These are phyloP conservation scores for Dalbergia cochinchinensis DNA, from an alignment of 306 rosid species.

Conservation along the genomic window DNA sequence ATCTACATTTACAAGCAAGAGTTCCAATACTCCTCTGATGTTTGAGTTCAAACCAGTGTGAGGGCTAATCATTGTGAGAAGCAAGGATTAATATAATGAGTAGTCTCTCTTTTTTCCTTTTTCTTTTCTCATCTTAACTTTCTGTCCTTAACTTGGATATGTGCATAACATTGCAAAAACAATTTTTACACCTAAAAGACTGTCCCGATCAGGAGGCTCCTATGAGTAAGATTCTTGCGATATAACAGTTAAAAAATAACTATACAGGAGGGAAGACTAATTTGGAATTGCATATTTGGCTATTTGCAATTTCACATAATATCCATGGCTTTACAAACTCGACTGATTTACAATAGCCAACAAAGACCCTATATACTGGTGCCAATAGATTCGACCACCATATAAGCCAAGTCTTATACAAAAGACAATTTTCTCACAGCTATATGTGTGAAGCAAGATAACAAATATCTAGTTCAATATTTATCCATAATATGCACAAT, in stretches of 20 bases:
- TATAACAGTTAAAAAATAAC: not conserved
- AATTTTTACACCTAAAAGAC: no score
- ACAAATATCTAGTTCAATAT: conserved; percentile 42
- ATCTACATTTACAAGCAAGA: not conserved
- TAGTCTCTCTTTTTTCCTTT: no score
- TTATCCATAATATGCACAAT: conserved; percentile 41
- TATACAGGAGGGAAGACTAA: not conserved
- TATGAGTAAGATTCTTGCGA: not conserved
- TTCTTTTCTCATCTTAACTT: no score
- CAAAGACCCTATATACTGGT: conserved; percentile 41
- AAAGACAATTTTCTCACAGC: conserved; percentile 29
- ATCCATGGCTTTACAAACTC: conserved; percentile 29
- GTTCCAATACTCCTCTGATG: not conserved
- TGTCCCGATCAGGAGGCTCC: not conserved
- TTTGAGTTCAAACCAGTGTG: not conserved
- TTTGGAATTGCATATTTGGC: not conserved
- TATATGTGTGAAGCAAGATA: conserved; percentile 24
- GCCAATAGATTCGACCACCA: conserved; percentile 39
- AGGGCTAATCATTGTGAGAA: no score
- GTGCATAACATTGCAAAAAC: no score
- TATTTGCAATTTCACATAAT: conserved; percentile 1
- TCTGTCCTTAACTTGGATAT: no score
- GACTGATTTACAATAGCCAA: conserved; percentile 29
- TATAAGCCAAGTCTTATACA: conserved; percentile 24
- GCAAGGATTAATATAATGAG: no score